Evolutionary conservation across 2,329 filamentous ascomycete genomes (phyloP), one percentile per base, ranked within the genome.

Genomic region (Cladosporium sphaerospermum): DNA sequence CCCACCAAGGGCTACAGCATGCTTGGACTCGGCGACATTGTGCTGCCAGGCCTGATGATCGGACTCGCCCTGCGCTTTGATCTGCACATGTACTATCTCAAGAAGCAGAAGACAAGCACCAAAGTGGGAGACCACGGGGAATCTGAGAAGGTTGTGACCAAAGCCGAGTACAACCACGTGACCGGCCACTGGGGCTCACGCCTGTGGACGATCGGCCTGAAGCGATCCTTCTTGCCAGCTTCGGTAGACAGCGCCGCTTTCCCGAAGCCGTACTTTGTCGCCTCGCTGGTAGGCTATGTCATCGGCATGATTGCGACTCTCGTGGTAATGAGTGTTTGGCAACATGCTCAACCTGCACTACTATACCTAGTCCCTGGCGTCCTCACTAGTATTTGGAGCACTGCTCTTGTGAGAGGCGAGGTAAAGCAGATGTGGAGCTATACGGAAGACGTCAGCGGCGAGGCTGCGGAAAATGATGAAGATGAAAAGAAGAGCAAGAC

Each of bases 1-100:
- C 66, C 55, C 68, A 74, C 23, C 64, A 78, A 55, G 43, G 60
- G 57, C 23, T 63, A 63, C 60, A 79, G 88, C 50, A 95, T 97
- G 80, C 83, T 99, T 7, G 92, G 92, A 0, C 78, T 97, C 0
- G 92, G 92, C n/a, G 92, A 99, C 65, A 88, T 99, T 54, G 88
- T 96, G 1, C 77, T 99, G 3, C 92, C 92, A 0, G 93, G 92
- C 8, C 89, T 97, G 64, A 85, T 96, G 72, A 86, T 97, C 57
- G 89, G 82, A 1, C 79, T 96, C 40, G 89, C 91, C 2, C 76
- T 99, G 19, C 83, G 92, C n/a, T 96, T 95, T 62, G 92, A 99
- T 66, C 77, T 96, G 7, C 93, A 89, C 73, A 77, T 89, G 51
- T 84, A 87, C 72, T 97, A 97, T 66, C 76, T 86, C 34, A 77